These are phyloP conservation scores for Metschnikowia anglica DNA, from an alignment of 805 yeast species.

Conservation along the genomic window DNA sequence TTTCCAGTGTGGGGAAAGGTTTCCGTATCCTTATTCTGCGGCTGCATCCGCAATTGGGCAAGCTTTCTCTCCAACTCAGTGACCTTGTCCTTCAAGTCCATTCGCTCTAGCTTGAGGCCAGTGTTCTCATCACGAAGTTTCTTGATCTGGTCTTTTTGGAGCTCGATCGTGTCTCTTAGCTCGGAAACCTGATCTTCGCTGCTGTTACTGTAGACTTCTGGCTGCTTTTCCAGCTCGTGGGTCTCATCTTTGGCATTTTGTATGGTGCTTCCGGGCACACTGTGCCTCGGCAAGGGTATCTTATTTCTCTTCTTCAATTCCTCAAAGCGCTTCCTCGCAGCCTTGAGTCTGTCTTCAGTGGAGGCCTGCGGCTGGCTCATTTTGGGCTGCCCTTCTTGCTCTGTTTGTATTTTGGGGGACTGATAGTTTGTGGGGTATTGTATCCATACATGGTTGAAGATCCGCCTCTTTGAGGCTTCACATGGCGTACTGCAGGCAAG, in stretches of 20 bases:
- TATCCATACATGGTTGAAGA: too few species aligned
- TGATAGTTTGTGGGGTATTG: too few species aligned
- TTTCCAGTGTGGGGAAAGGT: background rate
- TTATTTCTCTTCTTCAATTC: constrained; percentile 55
- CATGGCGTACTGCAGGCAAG: too few species aligned
- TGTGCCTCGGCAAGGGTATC: constrained; percentile 2
- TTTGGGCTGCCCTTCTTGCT: background rate
- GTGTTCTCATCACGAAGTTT: constrained; percentile 43
- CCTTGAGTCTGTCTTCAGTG: constrained; percentile 65
- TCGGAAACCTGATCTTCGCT: constrained; percentile 7
- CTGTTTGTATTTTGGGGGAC: too few species aligned
- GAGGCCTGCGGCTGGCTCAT: constrained; percentile 19
- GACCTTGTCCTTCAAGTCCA: constrained; percentile 40
- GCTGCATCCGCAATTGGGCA: background rate
- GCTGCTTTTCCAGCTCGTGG: background rate
- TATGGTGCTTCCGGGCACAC: background rate
- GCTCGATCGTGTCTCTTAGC: constrained; percentile 28
- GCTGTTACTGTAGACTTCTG: background rate
- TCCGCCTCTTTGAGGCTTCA: too few species aligned
- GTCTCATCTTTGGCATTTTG: background rate
- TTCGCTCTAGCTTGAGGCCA: constrained; percentile 37
- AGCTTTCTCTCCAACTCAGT: constrained; percentile 29
- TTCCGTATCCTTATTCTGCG: background rate
- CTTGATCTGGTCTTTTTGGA: constrained; percentile 36
- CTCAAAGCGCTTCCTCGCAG: constrained; percentile 71